Base-by-base conservation (phyloP, 2,329 filamentous ascomycete species). In the Diaporthe citrichinensis region DNA sequence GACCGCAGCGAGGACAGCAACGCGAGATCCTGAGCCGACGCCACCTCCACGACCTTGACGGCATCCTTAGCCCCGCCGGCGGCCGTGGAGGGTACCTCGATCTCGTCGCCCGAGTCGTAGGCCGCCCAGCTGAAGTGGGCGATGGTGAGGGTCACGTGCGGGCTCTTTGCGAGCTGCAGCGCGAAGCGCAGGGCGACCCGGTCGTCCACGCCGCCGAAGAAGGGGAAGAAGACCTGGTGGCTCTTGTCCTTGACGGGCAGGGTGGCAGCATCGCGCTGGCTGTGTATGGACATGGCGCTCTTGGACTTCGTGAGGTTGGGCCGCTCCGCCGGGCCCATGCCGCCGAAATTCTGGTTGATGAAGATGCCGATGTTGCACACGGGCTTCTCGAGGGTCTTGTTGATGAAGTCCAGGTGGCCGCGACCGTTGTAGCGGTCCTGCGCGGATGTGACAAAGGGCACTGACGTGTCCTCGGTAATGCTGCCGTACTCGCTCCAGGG, bases 401-500 rank as follows among this genome's bases (percentile, higher is more conserved):
- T 88, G n/a, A 97, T 91, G 80, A 98, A 98, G 2, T 90, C 86
- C 7, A 92, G 90, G 82, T 98, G 96, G 0, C 89, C 83, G 3
- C 88, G 88, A 41, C 89, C 90, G 4, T 86, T 86, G 76, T 95
- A 93, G 51, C 91, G 90, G 78, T 89, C 92, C 86, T 87, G 86
- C 2, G 85, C 82, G 7, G 88, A 86, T 6, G 86, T 84, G 49
- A 82, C 80, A 59, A 85, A 81, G 5, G 84, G 81, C 49, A 84
- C 82, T 58, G 82, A 85, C 77, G 86, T 86, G 55, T 92, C 90
- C 77, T 98, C 95, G 12, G 89, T 90, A 79, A 96, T 89, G 76
- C 90, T 91, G 17, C 95, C 95, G 0, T 92, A 93, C 79, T 97
- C 94, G 79, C 94, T 96, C 96, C 97, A 98, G 0, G 96, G 96